Evolutionary conservation across 352 stramenopile genomes (phyloP).

Genomic region (Phytophthora pluvialis): DNA sequence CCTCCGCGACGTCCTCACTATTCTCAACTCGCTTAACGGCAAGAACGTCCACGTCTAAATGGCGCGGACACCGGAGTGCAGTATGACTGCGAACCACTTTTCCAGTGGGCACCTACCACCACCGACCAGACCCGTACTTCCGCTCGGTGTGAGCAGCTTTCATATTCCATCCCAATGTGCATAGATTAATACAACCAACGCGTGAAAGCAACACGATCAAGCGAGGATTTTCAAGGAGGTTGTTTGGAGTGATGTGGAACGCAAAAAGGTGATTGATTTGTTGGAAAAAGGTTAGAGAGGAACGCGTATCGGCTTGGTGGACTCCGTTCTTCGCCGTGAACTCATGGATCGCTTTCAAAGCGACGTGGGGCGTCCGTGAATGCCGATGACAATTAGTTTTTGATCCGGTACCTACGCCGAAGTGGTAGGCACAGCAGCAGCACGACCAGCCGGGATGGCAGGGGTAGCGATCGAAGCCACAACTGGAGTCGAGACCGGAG

Average conservation of each 20-base stretch:
- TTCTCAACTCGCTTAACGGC: constrained; percentile 71
- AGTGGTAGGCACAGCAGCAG: background rate
- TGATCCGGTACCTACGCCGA: constrained; percentile 2
- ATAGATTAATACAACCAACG: constrained; percentile 8
- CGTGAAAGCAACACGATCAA: background rate
- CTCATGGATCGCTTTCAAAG: background rate
- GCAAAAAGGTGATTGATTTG: background rate
- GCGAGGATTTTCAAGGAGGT: too few species aligned
- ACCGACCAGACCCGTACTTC: constrained; percentile 16
- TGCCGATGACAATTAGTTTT: background rate
- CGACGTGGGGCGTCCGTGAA: too few species aligned
- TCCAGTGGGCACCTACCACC: constrained; percentile 24
- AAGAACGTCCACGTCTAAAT: constrained; percentile 48
- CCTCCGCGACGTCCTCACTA: constrained; percentile 77
- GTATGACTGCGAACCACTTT: constrained; percentile 29
- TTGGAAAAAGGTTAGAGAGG: too few species aligned
- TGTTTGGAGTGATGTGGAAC: constrained; percentile 1
- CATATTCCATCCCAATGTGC: constrained; percentile 33
- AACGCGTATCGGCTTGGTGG: too few species aligned
- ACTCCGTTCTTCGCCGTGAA: constrained; percentile 1
- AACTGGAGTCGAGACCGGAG: too few species aligned
- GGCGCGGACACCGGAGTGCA: constrained; percentile 29
- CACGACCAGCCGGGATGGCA: too few species aligned
- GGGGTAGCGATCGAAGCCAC: too few species aligned
- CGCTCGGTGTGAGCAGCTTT: constrained; percentile 28